Conservation (phyloP, 2,329 filamentous ascomycete genomes). For the Rhytidhysteron rufulum region DNA sequence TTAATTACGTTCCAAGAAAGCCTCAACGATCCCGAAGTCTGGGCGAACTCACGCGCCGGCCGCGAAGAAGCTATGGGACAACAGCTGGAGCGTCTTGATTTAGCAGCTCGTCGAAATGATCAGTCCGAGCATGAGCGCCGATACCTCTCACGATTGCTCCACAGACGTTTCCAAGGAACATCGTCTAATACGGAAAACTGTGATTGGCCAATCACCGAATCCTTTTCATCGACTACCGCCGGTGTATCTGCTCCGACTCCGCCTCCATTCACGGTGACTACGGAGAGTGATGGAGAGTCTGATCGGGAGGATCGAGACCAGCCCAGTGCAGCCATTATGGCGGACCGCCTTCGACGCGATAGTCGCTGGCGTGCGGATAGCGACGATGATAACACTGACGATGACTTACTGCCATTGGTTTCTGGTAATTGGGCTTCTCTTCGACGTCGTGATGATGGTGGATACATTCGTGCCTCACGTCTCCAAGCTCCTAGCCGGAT, state of each 20-base stretch:
- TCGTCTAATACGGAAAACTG: conserved; percentile 21
- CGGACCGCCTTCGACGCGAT: conserved; percentile 37
- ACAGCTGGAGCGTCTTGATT: conserved; percentile 20
- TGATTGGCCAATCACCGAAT: conserved; percentile 23
- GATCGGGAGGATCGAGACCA: conserved; percentile 34
- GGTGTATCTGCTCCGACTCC: conserved; percentile 32
- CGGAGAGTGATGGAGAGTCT: conserved; percentile 31
- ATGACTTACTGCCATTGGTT: conserved; percentile 15
- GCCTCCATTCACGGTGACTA: conserved; percentile 40
- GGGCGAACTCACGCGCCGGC: conserved; percentile 24
- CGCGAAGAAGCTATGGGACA: conserved; percentile 23
- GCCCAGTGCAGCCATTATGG: conserved; percentile 35
- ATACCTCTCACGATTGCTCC: conserved; percentile 2
- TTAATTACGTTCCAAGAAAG: conserved; percentile 31
- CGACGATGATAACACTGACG: conserved; percentile 37
- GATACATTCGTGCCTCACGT: conserved; percentile 18
- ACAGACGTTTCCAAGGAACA: conserved; percentile 16
- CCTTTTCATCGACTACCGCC: conserved; percentile 13
- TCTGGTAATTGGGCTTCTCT: conserved; percentile 30
- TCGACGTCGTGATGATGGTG: conserved; percentile 12
- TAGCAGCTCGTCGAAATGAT: conserved; percentile 12
- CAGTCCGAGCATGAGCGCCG: not conserved
- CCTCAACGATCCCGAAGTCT: conserved; percentile 29
- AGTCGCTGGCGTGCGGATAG: conserved; percentile 33
- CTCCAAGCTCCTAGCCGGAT: conserved; percentile 33